A percentile compares a stretch with the other conserved stretches of the same genome.
Conservation (phyloP, 345 rosid genomes). For the Rhodamnia rubescens region DNA sequence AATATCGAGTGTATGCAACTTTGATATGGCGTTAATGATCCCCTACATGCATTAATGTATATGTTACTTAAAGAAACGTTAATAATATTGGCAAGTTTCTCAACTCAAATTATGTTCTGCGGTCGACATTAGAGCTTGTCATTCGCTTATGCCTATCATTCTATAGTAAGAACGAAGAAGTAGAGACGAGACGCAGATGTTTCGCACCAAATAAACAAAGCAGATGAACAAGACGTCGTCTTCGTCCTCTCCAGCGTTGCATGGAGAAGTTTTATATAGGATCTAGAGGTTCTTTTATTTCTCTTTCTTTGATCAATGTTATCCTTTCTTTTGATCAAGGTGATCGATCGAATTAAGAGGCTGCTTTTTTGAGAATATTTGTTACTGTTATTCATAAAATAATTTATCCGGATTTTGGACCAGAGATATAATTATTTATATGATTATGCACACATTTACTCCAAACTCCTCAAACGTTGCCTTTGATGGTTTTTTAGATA, state of each 20-base stretch:
- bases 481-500: no score
- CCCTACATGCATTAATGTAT: not conserved
- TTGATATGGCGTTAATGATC: no score
- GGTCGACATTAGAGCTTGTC: not conserved
- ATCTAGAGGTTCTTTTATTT: fast-evolving
- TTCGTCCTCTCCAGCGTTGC: not conserved
- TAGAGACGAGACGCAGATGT: fast-evolving
- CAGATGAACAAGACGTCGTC: not conserved
- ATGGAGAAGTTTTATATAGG: no score
- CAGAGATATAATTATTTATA: no score
- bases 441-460: no score
- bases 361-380: not conserved
- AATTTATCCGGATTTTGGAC: not conserved
- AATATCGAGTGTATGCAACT: no score
- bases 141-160: not conserved
- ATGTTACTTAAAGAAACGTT: not conserved
- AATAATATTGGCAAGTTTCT: not conserved
- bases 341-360: not conserved
- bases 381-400: not conserved
- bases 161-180: not conserved
- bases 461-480: no score
- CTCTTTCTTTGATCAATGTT: not conserved
- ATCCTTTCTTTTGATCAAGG: no score
- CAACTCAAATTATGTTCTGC: not conserved
- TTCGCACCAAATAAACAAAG: not conserved